These are phyloP conservation scores for Dryas integrifolia DNA, from an alignment of 331 rosid genomes.

Conservation along the genomic window DNA sequence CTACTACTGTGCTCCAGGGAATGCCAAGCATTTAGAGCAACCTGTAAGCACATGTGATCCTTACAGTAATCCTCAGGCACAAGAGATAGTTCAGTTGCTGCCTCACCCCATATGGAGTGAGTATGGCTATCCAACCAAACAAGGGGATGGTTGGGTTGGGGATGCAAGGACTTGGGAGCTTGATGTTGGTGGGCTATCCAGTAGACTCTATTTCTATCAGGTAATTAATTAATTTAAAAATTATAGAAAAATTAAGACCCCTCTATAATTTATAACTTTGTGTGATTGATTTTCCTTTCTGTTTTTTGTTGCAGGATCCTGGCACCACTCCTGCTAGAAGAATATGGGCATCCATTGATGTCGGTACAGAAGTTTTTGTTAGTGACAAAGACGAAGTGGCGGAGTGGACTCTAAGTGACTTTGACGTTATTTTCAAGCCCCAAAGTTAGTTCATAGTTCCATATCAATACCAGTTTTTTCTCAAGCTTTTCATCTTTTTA, in stretches of 20 bases:
- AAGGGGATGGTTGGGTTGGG: constrained; percentile 76
- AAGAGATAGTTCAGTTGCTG: constrained; percentile 69
- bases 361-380: constrained; percentile 66
- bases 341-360: constrained; percentile 53
- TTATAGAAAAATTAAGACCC: no score
- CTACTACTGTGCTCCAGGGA: constrained; percentile 76
- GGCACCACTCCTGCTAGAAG: constrained; percentile 47
- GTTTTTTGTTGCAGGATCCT: constrained; percentile 53
- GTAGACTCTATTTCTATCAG: constrained; percentile 73
- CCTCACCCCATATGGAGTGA: constrained; percentile 79
- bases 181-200: constrained; percentile 70
- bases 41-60: constrained; percentile 68
- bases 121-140: constrained; percentile 68
- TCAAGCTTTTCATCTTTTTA: neutral
- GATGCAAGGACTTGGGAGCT: constrained; percentile 80
- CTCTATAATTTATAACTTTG: neutral
- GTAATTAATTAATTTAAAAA: constrained; percentile 18
- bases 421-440: constrained; percentile 39
- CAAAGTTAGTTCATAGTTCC: neutral
- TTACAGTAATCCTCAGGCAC: constrained; percentile 82
- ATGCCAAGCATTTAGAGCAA: constrained; percentile 52
- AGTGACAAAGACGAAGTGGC: constrained; percentile 62
- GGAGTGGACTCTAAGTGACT: constrained; percentile 65
- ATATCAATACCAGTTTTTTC: neutral
- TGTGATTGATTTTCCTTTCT: neutral